A percentile compares a stretch with the other conserved stretches of the same genome.
Conservation (phyloP, 2,329 filamentous ascomycete species). For the Fonsecaea pedrosoi region DNA sequence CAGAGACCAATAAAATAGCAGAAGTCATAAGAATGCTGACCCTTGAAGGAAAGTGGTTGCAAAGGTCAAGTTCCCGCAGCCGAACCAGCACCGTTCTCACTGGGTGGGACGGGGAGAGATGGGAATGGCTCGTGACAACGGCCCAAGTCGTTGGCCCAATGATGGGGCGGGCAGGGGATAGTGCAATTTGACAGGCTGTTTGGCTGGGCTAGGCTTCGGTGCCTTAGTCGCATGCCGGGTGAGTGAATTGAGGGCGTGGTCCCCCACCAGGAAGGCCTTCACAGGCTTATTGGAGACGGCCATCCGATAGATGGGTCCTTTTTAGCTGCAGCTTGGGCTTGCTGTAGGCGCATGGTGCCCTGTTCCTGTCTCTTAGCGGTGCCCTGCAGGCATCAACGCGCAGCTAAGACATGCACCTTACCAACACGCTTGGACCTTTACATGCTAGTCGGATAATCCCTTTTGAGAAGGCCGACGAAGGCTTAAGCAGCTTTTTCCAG, state of each 20-base stretch:
- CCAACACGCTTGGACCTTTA: slow-evolving; percentile 21
- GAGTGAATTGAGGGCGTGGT: not conserved
- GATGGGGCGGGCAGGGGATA: slow-evolving; percentile 3
- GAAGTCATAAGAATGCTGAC: slow-evolving; percentile 23
- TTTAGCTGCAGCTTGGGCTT: slow-evolving; percentile 15
- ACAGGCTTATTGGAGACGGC: not conserved
- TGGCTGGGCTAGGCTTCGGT: not conserved
- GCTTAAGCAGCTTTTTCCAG: slow-evolving; percentile 12
- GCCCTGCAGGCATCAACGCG: slow-evolving; percentile 25
- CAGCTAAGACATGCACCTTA: slow-evolving; percentile 20
- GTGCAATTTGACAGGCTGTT: slow-evolving; percentile 26
- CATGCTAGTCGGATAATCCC: slow-evolving; percentile 19
- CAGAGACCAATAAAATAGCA: slow-evolving; percentile 25
- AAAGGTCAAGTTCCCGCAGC: slow-evolving; percentile 15
- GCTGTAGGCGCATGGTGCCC: slow-evolving; percentile 9
- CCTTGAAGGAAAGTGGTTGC: slow-evolving; percentile 31
- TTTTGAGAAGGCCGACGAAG: slow-evolving; percentile 7
- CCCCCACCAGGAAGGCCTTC: not conserved
- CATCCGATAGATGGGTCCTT: slow-evolving; percentile 11
- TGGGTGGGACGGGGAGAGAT: not conserved
- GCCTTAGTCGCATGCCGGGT: not conserved
- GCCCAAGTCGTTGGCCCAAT: slow-evolving; percentile 7
- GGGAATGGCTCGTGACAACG: slow-evolving; percentile 5
- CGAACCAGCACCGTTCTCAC: not conserved
- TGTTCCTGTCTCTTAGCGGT: slow-evolving; percentile 18